Evolutionary conservation across 441 rosid species (phyloP).

Genomic region (Rhodomyrtus psidioides): DNA sequence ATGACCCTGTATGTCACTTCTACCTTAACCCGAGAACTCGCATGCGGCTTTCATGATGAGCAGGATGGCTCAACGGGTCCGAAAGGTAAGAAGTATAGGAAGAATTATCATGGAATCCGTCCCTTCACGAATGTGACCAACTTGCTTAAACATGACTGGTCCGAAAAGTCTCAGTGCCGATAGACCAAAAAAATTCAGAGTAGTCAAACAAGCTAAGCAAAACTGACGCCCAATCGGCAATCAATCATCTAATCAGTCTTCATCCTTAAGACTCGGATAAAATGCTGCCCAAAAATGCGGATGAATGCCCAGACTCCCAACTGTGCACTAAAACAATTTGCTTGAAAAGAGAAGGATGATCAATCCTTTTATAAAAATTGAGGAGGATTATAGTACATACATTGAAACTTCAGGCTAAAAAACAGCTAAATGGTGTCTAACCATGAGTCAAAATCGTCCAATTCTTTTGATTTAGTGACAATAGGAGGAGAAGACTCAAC

Average conservation of each 20-base stretch:
- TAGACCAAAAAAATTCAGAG: neutral
- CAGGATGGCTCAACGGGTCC: neutral
- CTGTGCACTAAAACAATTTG: neutral
- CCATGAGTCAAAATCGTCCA: conserved; percentile 86
- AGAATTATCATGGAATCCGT: neutral
- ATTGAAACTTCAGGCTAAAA: neutral
- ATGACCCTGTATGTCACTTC: neutral
- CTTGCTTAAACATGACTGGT: neutral
- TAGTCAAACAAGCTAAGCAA: neutral
- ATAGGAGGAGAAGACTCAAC: conserved; percentile 18
- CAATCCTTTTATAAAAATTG: neutral
- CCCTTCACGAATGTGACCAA: neutral
- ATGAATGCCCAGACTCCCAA: neutral
- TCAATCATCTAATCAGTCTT: neutral
- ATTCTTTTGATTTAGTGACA: conserved; percentile 33
- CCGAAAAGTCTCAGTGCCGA: neutral
- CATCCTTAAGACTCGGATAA: neutral
- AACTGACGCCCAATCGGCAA: neutral
- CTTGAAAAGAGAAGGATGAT: neutral
- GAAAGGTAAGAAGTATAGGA: neutral
- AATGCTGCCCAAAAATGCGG: neutral
- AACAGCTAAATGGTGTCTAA: conserved; percentile 51
- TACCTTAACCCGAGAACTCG: neutral
- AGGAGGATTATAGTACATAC: neutral
- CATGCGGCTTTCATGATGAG: neutral